Percentiles rank a stretch among this genome's conserved stretches.
phyloP scores from a whole-genome alignment of 495 filamentous ascomycete genomes.

The Barbatosphaeria neglecta region DNA sequence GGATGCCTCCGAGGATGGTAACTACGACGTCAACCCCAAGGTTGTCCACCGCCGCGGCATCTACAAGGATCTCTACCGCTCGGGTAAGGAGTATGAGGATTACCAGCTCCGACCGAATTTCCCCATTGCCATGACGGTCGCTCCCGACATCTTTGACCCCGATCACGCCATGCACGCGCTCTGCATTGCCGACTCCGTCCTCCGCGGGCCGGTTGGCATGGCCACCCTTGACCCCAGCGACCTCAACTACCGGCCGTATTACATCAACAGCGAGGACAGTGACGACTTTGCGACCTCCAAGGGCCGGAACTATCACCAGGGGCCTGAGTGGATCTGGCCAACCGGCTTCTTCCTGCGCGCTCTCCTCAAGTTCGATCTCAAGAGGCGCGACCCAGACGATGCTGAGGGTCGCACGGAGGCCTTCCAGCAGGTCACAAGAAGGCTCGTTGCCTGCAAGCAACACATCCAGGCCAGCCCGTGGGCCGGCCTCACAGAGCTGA shows the following conservation, averaged over 20 bases:
- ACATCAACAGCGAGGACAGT: slow-evolving; percentile 88
- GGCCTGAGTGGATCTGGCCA: slow-evolving; percentile 99
- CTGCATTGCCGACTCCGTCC: slow-evolving; percentile 59
- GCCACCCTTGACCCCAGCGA: slow-evolving; percentile 89
- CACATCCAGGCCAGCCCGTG: slow-evolving; percentile 66
- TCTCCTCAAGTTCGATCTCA: slow-evolving; percentile 78
- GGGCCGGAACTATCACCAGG: slow-evolving; percentile 95
- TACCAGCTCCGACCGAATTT: slow-evolving; percentile 95
- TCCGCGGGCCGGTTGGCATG: slow-evolving; percentile 87
- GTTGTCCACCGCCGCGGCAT: slow-evolving; percentile 84
- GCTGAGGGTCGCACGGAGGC: slow-evolving; percentile 61
- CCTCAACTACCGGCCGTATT: slow-evolving; percentile 84
- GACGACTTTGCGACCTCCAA: slow-evolving; percentile 82
- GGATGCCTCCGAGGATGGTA: slow-evolving; percentile 50
- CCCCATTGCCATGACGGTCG: slow-evolving; percentile 89
- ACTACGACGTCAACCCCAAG: slow-evolving; percentile 68
- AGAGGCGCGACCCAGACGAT: slow-evolving; percentile 48
- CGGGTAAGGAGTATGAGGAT: slow-evolving; percentile 90
- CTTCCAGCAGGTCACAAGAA: slow-evolving; percentile 83
- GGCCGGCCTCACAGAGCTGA: slow-evolving; percentile 90
- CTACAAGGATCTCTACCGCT: slow-evolving; percentile 92
- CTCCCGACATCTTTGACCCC: slow-evolving; percentile 74
- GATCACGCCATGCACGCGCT: slow-evolving; percentile 67
- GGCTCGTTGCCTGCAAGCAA: slow-evolving; percentile 70
- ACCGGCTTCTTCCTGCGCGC: slow-evolving; percentile 90